These are phyloP conservation scores for Cryptococcus wingfieldii DNA, from an alignment of 1,284 basidiomycete species.

Conservation along the genomic window DNA sequence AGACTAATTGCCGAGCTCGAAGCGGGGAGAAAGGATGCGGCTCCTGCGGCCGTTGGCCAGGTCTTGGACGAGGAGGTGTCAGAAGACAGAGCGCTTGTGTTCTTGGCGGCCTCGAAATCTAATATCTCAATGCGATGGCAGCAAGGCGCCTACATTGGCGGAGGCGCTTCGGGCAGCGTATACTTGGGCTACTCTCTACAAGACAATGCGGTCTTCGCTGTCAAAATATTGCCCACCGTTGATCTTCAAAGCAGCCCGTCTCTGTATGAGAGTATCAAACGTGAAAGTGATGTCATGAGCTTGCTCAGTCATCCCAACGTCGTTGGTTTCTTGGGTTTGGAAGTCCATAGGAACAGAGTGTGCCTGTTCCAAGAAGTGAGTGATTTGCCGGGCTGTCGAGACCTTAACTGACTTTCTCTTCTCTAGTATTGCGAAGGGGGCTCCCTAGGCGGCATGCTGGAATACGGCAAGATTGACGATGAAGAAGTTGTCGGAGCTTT, in stretches of 20 bases:
- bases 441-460: conserved; percentile 81
- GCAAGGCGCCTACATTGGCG: conserved; percentile 95
- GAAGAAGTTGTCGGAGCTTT: conserved; percentile 95
- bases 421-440: conserved; percentile 89
- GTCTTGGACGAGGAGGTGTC: conserved; percentile 86
- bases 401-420: neutral
- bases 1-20: conserved; percentile 64
- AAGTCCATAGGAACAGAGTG: conserved; percentile 53
- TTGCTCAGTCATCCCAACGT: conserved; percentile 97
- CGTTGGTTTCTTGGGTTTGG: conserved; percentile 98
- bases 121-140: conserved; percentile 98
- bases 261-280: conserved; percentile 88
- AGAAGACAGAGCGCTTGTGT: conserved; percentile 85
- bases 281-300: conserved; percentile 98
- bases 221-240: conserved; percentile 98
- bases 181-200: conserved; percentile 97
- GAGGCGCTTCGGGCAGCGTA: conserved; percentile 96
- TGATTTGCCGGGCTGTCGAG: neutral
- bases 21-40: conserved; percentile 56
- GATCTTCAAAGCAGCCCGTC: conserved; percentile 78
- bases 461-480: conserved; percentile 94
- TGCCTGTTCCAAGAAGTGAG: conserved; percentile 18
- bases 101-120: conserved; percentile 85
- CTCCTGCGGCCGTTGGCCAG: conserved; percentile 68
- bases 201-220: conserved; percentile 94